phyloP scores from a whole-genome alignment of 495 filamentous ascomycete species.

The Hyaloscypha bicolor region DNA sequence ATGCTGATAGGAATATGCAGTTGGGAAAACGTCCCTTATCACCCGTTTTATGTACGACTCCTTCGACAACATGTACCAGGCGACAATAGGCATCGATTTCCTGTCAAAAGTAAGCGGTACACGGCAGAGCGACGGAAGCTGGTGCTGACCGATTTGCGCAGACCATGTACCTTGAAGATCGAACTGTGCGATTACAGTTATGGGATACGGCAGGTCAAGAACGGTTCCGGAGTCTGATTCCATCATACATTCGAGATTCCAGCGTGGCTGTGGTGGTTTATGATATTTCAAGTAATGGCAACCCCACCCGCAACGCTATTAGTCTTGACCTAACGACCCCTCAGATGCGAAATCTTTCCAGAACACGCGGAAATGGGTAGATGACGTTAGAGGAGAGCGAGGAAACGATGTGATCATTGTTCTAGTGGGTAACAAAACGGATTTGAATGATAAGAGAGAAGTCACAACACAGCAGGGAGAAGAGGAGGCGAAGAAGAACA shows the following conservation, averaged over 20 bases:
- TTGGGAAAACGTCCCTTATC: slow-evolving; percentile 97
- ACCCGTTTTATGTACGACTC: slow-evolving; percentile 99
- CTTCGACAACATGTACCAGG: slow-evolving; percentile 99
- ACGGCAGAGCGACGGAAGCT: slow-evolving; percentile 4
- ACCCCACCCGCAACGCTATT: not conserved
- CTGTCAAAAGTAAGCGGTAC: slow-evolving; percentile 77
- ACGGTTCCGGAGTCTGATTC: slow-evolving; percentile 93
- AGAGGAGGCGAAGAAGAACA: slow-evolving; percentile 97
- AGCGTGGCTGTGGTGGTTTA: slow-evolving; percentile 98
- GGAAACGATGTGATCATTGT: slow-evolving; percentile 99
- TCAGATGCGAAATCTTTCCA: slow-evolving; percentile 88
- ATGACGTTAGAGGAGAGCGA: slow-evolving; percentile 94
- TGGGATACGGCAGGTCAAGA: slow-evolving; percentile 99
- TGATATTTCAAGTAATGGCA: slow-evolving; percentile 79
- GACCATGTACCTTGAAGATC: slow-evolving; percentile 99
- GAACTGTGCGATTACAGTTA: slow-evolving; percentile 94
- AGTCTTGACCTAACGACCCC: slow-evolving; percentile 16
- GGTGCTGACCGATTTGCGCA: slow-evolving; percentile 38
- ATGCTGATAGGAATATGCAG: slow-evolving; percentile 46
- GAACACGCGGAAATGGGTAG: slow-evolving; percentile 98
- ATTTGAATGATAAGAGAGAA: slow-evolving; percentile 95
- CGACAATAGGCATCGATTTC: slow-evolving; percentile 99
- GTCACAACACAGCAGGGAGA: slow-evolving; percentile 94
- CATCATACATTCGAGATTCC: slow-evolving; percentile 96
- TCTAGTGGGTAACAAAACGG: slow-evolving; percentile 97